Percentiles rank a stretch among this genome's conserved stretches.
Conservation (phyloP, 805 yeast genomes). For the Kodamaea hsintzibuensis region DNA sequence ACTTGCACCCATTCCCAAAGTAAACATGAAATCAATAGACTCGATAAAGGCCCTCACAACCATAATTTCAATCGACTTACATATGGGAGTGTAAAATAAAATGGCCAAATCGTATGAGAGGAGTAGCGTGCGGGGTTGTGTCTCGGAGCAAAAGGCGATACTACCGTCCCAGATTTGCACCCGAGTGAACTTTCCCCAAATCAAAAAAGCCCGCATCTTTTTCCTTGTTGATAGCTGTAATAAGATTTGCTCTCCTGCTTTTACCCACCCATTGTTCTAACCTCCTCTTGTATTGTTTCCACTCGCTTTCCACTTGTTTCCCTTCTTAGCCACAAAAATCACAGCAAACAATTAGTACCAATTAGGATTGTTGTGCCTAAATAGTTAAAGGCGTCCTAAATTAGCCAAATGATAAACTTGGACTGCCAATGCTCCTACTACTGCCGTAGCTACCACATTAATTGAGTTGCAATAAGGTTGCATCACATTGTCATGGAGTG, state of each 20-base stretch:
- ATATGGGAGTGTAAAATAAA: background rate
- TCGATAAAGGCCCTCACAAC: background rate
- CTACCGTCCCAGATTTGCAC: background rate
- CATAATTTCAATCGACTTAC: background rate
- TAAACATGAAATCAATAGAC: background rate
- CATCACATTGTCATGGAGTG: background rate
- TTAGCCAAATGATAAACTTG: background rate
- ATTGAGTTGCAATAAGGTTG: background rate
- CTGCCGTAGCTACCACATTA: background rate
- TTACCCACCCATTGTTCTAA: background rate
- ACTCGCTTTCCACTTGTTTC: background rate
- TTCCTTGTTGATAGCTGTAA: background rate
- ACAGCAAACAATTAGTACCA: constrained; percentile 1
- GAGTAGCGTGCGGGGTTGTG: background rate
- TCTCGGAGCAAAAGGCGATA: background rate
- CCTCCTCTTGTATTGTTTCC: background rate
- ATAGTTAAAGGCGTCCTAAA: background rate
- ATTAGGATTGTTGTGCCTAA: background rate
- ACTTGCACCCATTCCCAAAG: background rate
- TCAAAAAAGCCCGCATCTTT: background rate
- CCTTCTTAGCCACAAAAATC: background rate
- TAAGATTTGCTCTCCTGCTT: background rate
- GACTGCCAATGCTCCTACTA: background rate
- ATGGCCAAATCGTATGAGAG: background rate
- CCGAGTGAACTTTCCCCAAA: background rate